Percentiles rank a stretch among this genome's conserved stretches.
Conservation (phyloP, 2,329 filamentous ascomycete species). For the Microsporum ferrugineum region DNA sequence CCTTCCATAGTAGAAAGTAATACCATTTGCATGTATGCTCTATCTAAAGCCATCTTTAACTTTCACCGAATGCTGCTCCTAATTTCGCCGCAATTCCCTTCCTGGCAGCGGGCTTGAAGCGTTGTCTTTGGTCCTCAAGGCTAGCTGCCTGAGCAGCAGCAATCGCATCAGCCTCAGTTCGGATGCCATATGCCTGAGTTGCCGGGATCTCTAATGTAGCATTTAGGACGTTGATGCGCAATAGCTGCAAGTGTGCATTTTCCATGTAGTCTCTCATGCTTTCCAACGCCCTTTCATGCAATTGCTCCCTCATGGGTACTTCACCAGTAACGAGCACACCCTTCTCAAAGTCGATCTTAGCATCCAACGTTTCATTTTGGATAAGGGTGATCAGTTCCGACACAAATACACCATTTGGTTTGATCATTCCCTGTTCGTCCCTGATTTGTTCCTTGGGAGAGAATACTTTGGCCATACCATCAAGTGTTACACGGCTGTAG, state of each 20-base stretch:
- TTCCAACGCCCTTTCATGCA: conserved; percentile 59
- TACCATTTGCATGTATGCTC: neutral
- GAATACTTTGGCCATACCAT: conserved; percentile 68
- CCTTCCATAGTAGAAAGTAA: neutral
- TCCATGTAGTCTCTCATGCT: conserved; percentile 61
- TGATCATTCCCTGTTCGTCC: conserved; percentile 30
- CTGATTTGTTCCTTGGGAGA: conserved; percentile 51
- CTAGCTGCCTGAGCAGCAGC: neutral
- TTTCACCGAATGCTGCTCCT: neutral
- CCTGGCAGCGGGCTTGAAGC: neutral
- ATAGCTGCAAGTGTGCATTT: conserved; percentile 62
- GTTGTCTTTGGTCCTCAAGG: neutral
- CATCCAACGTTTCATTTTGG: conserved; percentile 55
- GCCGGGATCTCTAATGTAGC: conserved; percentile 61
- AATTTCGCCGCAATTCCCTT: neutral
- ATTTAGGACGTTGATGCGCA: conserved; percentile 63
- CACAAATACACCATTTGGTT: conserved; percentile 26
- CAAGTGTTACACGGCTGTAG: conserved; percentile 74
- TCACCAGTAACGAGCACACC: conserved; percentile 63
- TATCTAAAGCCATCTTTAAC: neutral
- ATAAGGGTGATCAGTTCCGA: conserved; percentile 71
- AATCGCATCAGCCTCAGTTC: neutral
- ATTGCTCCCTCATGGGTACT: conserved; percentile 52
- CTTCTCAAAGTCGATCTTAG: conserved; percentile 75
- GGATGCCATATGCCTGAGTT: conserved; percentile 7